Conservation (phyloP, 1,139 yeast genomes). For the Protomyces gravidus region DNA sequence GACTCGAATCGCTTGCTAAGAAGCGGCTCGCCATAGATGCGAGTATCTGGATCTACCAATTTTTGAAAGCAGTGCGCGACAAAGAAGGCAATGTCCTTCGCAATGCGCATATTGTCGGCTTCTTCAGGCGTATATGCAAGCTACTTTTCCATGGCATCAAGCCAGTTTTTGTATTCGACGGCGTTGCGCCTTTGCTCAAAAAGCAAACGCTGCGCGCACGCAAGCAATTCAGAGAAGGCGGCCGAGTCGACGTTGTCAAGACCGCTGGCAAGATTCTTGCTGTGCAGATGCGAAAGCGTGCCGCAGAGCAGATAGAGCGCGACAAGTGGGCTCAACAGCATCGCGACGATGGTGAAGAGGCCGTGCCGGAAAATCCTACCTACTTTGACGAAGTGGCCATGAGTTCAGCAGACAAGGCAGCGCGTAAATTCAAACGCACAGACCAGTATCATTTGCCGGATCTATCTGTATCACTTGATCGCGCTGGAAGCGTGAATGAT, state of each 20-base stretch:
- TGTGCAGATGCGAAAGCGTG: slow-evolving; percentile 63
- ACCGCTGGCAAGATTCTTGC: slow-evolving; percentile 82
- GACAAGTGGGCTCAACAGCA: slow-evolving; percentile 34
- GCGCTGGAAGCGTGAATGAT: slow-evolving; percentile 48
- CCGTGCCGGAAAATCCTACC: slow-evolving; percentile 44
- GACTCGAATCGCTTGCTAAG: slow-evolving; percentile 66
- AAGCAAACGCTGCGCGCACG: slow-evolving; percentile 60
- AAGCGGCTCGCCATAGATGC: slow-evolving; percentile 92
- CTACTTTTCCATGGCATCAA: slow-evolving; percentile 78
- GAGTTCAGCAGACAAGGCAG: slow-evolving; percentile 19
- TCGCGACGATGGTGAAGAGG: slow-evolving; percentile 41
- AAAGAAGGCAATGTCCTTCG: slow-evolving; percentile 71
- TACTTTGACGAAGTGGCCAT: slow-evolving; percentile 32
- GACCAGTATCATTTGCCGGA: slow-evolving; percentile 88
- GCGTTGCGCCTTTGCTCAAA: slow-evolving; percentile 88
- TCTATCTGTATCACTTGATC: slow-evolving; percentile 46
- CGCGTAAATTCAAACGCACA: slow-evolving; percentile 42
- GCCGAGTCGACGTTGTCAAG: slow-evolving; percentile 61
- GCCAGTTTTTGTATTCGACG: slow-evolving; percentile 96
- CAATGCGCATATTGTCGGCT: slow-evolving; percentile 87
- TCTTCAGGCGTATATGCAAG: slow-evolving; percentile 89
- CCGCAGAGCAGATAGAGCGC: slow-evolving; percentile 38
- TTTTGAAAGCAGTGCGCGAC: slow-evolving; percentile 89
- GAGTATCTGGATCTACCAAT: slow-evolving; percentile 97
- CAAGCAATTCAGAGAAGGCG: slow-evolving; percentile 67